Base-by-base conservation (phyloP, 768 basidiomycete genomes). In the Rhodosporidiobolus odoratus region DNA sequence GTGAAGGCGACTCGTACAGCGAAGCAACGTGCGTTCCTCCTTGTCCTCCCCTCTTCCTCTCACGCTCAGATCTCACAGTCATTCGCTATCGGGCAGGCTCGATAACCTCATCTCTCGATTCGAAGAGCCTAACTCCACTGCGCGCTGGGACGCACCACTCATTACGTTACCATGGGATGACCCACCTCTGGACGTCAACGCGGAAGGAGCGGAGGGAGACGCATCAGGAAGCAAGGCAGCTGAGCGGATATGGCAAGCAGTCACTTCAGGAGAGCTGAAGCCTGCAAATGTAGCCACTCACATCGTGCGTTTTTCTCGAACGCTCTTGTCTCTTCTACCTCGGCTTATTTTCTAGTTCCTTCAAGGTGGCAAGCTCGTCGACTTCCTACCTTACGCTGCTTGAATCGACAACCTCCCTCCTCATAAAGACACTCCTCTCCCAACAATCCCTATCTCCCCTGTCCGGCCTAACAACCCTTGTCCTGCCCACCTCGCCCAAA, bases 51-150 rank as follows among this genome's bases (percentile, higher is more conserved):
- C 34, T 35, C 17, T 40, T 45, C n/a, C 30, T 8, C 17, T 16
- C 32, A 9, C 19, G 9, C 6, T 19, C 27, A 5, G 30, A n/a
- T 21, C 23, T 35, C 1, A 4, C 2, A 16, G 25, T 64, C 27
- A 17, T 66, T 65, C 65, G 10, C 27, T 25, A 12, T 43, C 35
- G 25, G 35, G 5, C 75, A 93, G 91, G 13, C 84, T 96, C 43
- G 89, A 92, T 56, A 93, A 92, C 78, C 85, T 99, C 5, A 80
- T 98, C 43, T 73, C 88, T 77, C 84, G 95, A 60, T 98, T 87
- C 75, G 96, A 99, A 81, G 96, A 98, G 76, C 96, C 96, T 0
- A 93, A 91, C 0, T 94, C 93, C 7, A 94, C 94, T 89, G 94
- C 91, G n/a, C 86, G 95, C 58, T 99, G 95, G 95, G 95, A 99